Evolutionary conservation across 805 yeast genomes (phyloP).

Genomic region (Myxozyma neotropica): DNA sequence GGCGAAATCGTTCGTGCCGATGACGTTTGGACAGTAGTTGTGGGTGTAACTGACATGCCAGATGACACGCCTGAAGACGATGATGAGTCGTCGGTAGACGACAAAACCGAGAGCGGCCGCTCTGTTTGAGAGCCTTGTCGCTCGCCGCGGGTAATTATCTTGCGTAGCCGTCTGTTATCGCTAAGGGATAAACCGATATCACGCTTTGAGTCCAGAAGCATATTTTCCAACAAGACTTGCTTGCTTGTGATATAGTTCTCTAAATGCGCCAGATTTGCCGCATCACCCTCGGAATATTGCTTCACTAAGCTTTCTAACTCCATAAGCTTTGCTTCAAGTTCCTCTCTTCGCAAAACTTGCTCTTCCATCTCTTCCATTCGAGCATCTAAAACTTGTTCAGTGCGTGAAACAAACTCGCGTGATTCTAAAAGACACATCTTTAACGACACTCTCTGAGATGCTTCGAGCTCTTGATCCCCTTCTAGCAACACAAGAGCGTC

Average conservation of each 20-base stretch:
- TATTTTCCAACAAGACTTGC: constrained; percentile 12
- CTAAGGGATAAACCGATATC: constrained; percentile 19
- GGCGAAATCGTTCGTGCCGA: constrained; percentile 1
- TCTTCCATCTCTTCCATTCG: constrained; percentile 26
- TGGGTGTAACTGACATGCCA: neutral
- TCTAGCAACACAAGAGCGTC: constrained; percentile 11
- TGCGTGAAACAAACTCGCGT: constrained; percentile 19
- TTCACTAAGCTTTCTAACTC: constrained; percentile 24
- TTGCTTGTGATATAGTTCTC: constrained; percentile 7
- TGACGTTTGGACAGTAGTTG: constrained; percentile 3
- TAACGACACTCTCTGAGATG: neutral
- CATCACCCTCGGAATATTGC: neutral
- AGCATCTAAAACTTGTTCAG: constrained; percentile 20
- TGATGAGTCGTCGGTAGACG: constrained; percentile 7
- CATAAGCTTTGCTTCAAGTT: constrained; percentile 23
- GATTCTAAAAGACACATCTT: constrained; percentile 18
- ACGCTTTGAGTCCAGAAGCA: constrained; percentile 20
- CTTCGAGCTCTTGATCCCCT: neutral
- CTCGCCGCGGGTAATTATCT: constrained; percentile 6
- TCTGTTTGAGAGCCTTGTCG: neutral
- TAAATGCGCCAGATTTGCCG: constrained; percentile 3
- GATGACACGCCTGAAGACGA: neutral
- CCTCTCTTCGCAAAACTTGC: constrained; percentile 21
- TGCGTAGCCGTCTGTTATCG: constrained; percentile 25
- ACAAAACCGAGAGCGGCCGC: constrained; percentile 10